These are phyloP conservation scores for Annulohypoxylon stygium DNA, from an alignment of 495 filamentous ascomycete species.

Conservation along the genomic window DNA sequence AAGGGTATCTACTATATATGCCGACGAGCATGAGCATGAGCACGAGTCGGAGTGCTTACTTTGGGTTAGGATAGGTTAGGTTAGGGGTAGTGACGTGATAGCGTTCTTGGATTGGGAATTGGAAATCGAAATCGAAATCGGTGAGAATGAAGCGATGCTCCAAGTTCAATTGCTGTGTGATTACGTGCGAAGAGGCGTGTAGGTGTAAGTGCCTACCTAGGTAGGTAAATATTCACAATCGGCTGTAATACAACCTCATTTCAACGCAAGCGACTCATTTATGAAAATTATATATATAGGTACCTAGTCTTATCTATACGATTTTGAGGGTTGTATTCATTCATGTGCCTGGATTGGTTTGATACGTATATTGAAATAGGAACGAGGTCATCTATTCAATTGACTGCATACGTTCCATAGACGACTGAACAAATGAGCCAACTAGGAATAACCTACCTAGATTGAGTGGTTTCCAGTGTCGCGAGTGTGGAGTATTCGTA, in stretches of 20 bases:
- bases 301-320: too few relatives aligned
- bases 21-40: background rate
- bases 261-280: too few relatives aligned
- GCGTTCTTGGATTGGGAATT: background rate
- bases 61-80: background rate
- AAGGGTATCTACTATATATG: background rate
- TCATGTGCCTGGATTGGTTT: background rate
- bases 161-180: too few relatives aligned
- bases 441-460: background rate
- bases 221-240: too few relatives aligned
- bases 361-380: background rate
- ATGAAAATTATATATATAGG: too few relatives aligned
- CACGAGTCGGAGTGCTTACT: background rate
- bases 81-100: background rate
- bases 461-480: background rate
- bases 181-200: too few relatives aligned
- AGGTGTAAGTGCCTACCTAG: too few relatives aligned
- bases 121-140: background rate
- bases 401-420: background rate
- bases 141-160: slow-evolving; percentile 7
- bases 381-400: background rate
- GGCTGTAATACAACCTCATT: too few relatives aligned
- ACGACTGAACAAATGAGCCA: background rate
- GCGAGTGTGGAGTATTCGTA: background rate
- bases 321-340: background rate